Percentiles rank a stretch among this genome's conserved stretches.
These are phyloP conservation scores for Naganishia vaughanmartiniae DNA, from an alignment of 768 basidiomycete species.

Conservation along the genomic window DNA sequence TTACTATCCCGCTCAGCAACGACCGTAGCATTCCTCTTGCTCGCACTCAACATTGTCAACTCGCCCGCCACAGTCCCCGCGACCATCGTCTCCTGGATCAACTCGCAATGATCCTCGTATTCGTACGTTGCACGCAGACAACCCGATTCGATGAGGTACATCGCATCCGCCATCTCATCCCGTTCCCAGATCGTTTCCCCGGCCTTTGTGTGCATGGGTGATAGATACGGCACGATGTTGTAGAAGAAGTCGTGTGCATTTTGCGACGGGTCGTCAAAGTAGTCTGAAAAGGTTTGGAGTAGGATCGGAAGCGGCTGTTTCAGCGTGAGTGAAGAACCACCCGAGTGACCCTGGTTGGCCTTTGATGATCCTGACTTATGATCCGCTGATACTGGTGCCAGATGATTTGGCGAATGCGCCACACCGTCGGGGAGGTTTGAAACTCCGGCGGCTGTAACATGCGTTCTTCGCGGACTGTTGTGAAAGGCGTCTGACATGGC, in stretches of 20 bases:
- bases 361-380: slow-evolving; percentile 3
- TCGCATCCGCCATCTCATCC: slow-evolving; percentile 71
- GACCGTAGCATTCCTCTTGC: slow-evolving; percentile 79
- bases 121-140: slow-evolving; percentile 77
- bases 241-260: slow-evolving; percentile 57
- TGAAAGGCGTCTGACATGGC: slow-evolving; percentile 56
- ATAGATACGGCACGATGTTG: slow-evolving; percentile 70
- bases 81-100: slow-evolving; percentile 86
- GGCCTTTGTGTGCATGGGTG: slow-evolving; percentile 60
- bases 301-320: slow-evolving; percentile 73
- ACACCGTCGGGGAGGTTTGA: slow-evolving; percentile 54
- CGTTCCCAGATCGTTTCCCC: slow-evolving; percentile 71
- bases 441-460: slow-evolving; percentile 69
- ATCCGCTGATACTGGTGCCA: background rate
- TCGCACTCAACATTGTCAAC: slow-evolving; percentile 74
- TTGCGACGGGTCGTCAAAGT: slow-evolving; percentile 53
- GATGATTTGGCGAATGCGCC: background rate
- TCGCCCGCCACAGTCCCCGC: slow-evolving; percentile 90
- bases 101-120: slow-evolving; percentile 66
- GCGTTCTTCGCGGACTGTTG: slow-evolving; percentile 66
- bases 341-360: background rate
- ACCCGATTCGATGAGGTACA: slow-evolving; percentile 86
- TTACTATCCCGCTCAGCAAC: slow-evolving; percentile 73
- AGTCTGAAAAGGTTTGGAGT: slow-evolving; percentile 74
- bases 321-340: slow-evolving; percentile 31